A percentile compares a stretch with the other conserved stretches of the same genome.
These are phyloP conservation scores for Tylopilus cervinicoccineus DNA, from an alignment of 768 basidiomycete species.

Conservation along the genomic window DNA sequence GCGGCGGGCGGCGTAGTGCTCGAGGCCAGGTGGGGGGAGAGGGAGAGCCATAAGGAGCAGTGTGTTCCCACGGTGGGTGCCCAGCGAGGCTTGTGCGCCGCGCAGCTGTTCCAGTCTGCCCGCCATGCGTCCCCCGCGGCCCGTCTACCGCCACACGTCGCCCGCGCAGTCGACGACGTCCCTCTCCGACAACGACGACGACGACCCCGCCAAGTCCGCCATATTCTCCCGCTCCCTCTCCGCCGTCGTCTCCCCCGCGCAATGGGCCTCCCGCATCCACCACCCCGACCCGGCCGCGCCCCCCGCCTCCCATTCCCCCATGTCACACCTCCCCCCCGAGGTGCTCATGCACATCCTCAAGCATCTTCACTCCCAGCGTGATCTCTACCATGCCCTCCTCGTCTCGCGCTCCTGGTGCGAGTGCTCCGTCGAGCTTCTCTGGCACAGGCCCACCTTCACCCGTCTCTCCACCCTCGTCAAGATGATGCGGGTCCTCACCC, in stretches of 20 bases:
- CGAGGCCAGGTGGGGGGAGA: constrained; percentile 62
- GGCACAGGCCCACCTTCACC: constrained; percentile 84
- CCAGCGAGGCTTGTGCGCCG: neutral
- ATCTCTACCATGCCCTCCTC: constrained; percentile 70
- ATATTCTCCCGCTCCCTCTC: constrained; percentile 36
- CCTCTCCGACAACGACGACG: constrained; percentile 69
- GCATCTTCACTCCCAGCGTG: constrained; percentile 67
- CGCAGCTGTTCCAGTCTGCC: neutral
- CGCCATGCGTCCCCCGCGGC: constrained; percentile 29
- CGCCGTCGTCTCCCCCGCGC: constrained; percentile 57
- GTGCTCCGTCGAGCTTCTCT: constrained; percentile 90
- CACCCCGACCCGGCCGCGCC: constrained; percentile 31
- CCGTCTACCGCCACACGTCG: constrained; percentile 40
- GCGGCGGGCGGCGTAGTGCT: constrained; percentile 58
- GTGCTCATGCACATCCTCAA: constrained; percentile 91
- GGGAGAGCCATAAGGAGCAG: constrained; percentile 23
- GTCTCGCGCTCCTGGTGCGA: constrained; percentile 94
- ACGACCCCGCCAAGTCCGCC: constrained; percentile 52
- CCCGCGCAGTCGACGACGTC: constrained; percentile 73
- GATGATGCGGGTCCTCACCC: constrained; percentile 69
- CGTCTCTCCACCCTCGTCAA: constrained; percentile 67
- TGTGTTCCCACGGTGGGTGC: constrained; percentile 17
- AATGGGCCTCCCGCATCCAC: constrained; percentile 44
- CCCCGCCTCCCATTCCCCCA: constrained; percentile 44
- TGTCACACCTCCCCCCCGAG: constrained; percentile 78